Evolutionary conservation across 2,329 filamentous ascomycete genomes (phyloP).

Genomic region (Orbilia blumenaviensis): DNA sequence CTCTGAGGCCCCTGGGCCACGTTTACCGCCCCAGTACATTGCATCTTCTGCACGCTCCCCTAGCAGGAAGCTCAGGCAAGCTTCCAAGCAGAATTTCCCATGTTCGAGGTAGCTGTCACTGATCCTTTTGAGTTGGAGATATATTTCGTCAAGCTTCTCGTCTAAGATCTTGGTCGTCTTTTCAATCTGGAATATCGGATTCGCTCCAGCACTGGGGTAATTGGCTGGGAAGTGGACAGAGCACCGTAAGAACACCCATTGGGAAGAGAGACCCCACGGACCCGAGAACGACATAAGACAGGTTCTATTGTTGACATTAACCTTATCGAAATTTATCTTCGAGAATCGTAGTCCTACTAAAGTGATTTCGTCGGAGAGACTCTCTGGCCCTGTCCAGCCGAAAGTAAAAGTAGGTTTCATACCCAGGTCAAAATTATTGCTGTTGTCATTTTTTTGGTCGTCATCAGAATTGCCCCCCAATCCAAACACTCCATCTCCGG

Average conservation of each 20-base stretch:
- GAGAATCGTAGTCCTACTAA: conserved; percentile 70
- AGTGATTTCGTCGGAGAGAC: conserved; percentile 70
- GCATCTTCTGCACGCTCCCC: conserved; percentile 70
- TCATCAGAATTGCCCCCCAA: conserved; percentile 41
- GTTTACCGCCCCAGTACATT: conserved; percentile 59
- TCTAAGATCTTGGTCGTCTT: conserved; percentile 68
- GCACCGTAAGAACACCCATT: conserved; percentile 67
- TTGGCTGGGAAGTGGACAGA: conserved; percentile 69
- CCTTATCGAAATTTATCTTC: conserved; percentile 69
- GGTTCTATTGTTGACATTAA: conserved; percentile 67
- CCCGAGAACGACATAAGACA: conserved; percentile 69
- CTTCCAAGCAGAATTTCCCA: conserved; percentile 69
- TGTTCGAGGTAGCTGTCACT: conserved; percentile 67
- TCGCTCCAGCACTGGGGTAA: conserved; percentile 65
- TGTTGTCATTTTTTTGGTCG: conserved; percentile 9
- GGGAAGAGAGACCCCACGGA: conserved; percentile 68
- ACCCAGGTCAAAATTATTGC: conserved; percentile 12
- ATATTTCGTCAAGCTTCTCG: conserved; percentile 65
- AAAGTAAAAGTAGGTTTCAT: conserved; percentile 55
- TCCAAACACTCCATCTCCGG: conserved; percentile 55
- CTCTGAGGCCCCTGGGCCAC: conserved; percentile 62
- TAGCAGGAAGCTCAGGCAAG: conserved; percentile 70
- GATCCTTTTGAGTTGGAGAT: conserved; percentile 67
- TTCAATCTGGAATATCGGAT: conserved; percentile 67
- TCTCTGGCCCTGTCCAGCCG: conserved; percentile 62